Evolutionary conservation across 805 yeast species (phyloP).

Genomic region (Zygosaccharomyces lentus): DNA sequence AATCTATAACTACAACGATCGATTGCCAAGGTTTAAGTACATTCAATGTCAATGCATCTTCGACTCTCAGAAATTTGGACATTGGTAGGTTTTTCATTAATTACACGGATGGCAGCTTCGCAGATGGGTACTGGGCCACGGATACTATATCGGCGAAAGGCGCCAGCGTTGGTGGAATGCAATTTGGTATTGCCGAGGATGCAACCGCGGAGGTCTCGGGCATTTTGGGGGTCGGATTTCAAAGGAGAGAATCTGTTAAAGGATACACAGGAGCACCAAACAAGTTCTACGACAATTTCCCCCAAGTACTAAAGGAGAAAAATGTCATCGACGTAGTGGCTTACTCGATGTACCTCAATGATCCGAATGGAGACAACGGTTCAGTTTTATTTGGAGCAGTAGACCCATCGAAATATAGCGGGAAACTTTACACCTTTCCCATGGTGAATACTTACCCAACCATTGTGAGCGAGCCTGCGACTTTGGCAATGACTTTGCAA

Average conservation of each 20-base stretch:
- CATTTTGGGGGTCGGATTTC: conserved; percentile 64
- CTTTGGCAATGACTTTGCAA: conserved; percentile 48
- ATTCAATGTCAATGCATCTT: conserved; percentile 17
- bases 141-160: conserved; percentile 54
- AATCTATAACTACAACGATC: conserved; percentile 15
- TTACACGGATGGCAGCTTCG: conserved; percentile 48
- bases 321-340: conserved; percentile 49
- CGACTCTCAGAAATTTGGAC: conserved; percentile 14
- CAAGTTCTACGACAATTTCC: conserved; percentile 54
- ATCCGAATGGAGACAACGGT: conserved; percentile 38
- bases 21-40: conserved; percentile 21
- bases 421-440: conserved; percentile 45
- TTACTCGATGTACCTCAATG: conserved; percentile 55
- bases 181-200: conserved; percentile 63
- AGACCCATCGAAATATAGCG: conserved; percentile 51
- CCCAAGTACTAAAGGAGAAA: conserved; percentile 48
- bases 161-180: conserved; percentile 43
- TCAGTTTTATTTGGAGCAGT: conserved; percentile 60
- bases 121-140: conserved; percentile 55
- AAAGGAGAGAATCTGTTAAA: conserved; percentile 52
- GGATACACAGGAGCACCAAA: conserved; percentile 25
- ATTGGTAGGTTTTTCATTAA: conserved; percentile 35
- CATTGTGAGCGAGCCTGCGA: conserved; percentile 31
- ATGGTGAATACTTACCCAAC: conserved; percentile 41
- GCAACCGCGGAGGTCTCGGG: conserved; percentile 53